These are phyloP conservation scores for Cercospora beticola DNA, from an alignment of 2,329 filamentous ascomycete genomes.

Conservation along the genomic window DNA sequence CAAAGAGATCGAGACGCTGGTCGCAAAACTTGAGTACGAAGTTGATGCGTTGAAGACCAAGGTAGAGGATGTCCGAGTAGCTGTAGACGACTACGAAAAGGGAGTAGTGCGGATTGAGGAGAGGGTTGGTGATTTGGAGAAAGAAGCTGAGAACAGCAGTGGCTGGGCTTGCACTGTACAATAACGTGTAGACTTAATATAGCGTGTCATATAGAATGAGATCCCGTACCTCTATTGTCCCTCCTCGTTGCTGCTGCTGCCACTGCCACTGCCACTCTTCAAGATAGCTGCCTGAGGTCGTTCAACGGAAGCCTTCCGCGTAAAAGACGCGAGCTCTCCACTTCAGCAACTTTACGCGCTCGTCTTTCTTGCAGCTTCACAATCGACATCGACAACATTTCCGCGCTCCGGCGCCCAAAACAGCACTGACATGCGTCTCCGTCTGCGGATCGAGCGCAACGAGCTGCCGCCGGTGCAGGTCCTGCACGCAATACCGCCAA, in stretches of 20 bases:
- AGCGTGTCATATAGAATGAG: neutral
- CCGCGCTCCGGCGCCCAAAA: constrained; percentile 4
- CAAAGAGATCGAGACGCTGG: constrained; percentile 75
- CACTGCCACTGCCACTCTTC: neutral
- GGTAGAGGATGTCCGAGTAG: constrained; percentile 83
- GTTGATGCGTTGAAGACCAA: constrained; percentile 75
- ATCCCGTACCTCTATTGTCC: neutral
- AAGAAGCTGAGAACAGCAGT: constrained; percentile 52
- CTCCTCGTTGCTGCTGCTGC: neutral
- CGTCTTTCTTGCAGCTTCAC: neutral
- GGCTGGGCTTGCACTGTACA: constrained; percentile 34
- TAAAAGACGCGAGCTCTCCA: neutral
- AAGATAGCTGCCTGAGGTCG: neutral
- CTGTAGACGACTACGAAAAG: constrained; percentile 73
- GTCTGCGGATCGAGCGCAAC: constrained; percentile 70
- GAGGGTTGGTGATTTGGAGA: constrained; percentile 53
- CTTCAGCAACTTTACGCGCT: neutral
- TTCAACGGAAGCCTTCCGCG: constrained; percentile 3
- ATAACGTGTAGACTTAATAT: constrained; percentile 13
- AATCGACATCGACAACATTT: neutral
- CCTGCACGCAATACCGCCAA: constrained; percentile 63
- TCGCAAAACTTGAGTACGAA: constrained; percentile 89
- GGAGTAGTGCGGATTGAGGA: constrained; percentile 53
- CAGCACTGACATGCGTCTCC: constrained; percentile 61
- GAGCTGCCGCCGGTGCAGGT: constrained; percentile 70